Evolutionary conservation across 2,329 filamentous ascomycete genomes (phyloP), one percentile per base, ranked within the genome.

Genomic region (Xylariaceae sp.): DNA sequence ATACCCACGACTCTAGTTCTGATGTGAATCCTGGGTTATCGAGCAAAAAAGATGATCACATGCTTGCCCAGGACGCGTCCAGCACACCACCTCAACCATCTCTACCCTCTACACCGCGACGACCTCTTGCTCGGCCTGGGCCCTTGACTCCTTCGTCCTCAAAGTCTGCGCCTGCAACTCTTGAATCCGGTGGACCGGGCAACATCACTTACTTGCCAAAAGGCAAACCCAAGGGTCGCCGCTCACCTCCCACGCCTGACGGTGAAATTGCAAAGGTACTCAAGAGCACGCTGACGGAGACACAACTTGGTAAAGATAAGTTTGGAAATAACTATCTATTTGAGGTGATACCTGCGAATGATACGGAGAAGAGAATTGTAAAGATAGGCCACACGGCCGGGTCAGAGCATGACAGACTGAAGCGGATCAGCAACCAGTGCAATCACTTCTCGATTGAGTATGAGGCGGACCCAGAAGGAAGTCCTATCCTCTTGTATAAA

Each of bases 301-400:
- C 6, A 13, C 5, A 50, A 41, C 2, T 27, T 2, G 21, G 11
- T 3, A 21, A 6, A n/a, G 33, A 46, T 1, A 52, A 40, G 33
- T 8, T 23, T 4, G 41, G 41, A 4, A n/a, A n/a, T 24, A 32
- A 24, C 15, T 52, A 52, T 33, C 11, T 52, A 5, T 40, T 40
- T 26, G n/a, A 39, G 27, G 49, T 46, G 35, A 16, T 29, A 18
- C 24, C 18, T 6, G n/a, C 9, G 18, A 9, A 16, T 16, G 49
- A 52, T 3, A 41, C 24, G 26, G 8, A n/a, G 15, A 44, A 30
- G 9, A 52, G 11, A 35, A 39, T 52, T 18, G 10, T 40, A 13
- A 52, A 52, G 26, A 52, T 52, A 30, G 49, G 49, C 33, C 6
- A n/a, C 16, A 52, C 49, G 8, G 11, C 1, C 3, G 6, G 2